phyloP scores from a whole-genome alignment of 1,284 basidiomycete species.

The Ceraceosorus guamensis region DNA sequence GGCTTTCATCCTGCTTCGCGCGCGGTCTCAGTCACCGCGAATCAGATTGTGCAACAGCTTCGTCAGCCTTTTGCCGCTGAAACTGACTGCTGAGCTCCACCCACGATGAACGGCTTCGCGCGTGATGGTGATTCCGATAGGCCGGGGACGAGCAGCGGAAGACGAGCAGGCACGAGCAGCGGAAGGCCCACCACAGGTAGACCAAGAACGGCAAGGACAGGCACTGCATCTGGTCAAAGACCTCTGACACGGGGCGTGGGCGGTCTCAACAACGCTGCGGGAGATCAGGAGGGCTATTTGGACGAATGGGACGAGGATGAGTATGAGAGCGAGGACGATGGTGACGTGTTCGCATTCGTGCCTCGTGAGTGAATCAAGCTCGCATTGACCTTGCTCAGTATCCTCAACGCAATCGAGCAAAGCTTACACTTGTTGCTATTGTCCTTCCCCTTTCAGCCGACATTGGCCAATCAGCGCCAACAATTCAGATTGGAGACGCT shows the following conservation, averaged over 20 bases:
- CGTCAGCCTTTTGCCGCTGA: too few species aligned
- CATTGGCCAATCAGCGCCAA: constrained; percentile 7
- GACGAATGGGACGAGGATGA: constrained; percentile 34
- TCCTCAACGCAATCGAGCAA: too few species aligned
- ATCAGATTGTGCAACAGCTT: too few species aligned
- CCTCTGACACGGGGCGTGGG: constrained; percentile 1
- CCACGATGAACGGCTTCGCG: too few species aligned
- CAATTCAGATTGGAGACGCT: neutral
- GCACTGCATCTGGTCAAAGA: neutral
- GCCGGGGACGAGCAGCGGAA: too few species aligned
- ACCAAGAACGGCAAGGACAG: neutral
- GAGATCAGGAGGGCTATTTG: constrained; percentile 9
- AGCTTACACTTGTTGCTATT: too few species aligned
- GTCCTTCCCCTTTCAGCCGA: constrained; percentile 2
- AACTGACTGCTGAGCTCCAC: too few species aligned
- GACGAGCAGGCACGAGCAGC: neutral
- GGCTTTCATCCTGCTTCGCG: too few species aligned
- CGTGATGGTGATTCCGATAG: too few species aligned
- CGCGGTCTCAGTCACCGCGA: too few species aligned
- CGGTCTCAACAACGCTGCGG: neutral
- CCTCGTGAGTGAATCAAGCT: constrained; percentile 18
- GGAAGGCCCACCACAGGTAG: constrained; percentile 4
- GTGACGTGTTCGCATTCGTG: constrained; percentile 44
- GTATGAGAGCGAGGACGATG: constrained; percentile 40
- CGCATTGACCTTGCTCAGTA: too few species aligned